These are phyloP conservation scores for Juglanconis juglandina DNA, from an alignment of 2,329 filamentous ascomycete genomes.

Conservation along the genomic window DNA sequence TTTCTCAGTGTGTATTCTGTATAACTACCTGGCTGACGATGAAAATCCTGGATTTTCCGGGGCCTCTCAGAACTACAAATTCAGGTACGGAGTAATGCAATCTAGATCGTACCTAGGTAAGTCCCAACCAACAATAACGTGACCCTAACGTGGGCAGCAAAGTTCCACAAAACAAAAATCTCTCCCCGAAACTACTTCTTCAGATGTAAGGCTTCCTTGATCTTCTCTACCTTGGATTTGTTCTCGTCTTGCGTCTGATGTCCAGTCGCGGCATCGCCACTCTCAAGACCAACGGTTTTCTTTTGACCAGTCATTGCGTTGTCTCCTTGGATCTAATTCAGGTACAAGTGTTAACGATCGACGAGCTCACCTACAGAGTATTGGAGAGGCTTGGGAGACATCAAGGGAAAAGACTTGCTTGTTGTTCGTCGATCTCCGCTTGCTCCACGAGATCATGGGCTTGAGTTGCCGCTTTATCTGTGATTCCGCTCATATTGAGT, in stretches of 20 bases:
- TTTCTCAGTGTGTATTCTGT: no score
- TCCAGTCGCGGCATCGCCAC: neutral
- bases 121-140: no score
- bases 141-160: no score
- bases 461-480: slow-evolving; percentile 9
- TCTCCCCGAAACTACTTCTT: neutral
- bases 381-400: neutral
- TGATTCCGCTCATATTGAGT: slow-evolving; percentile 12
- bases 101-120: no score
- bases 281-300: neutral
- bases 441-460: slow-evolving; percentile 16
- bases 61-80: no score
- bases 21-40: no score
- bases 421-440: slow-evolving; percentile 11
- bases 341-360: no score
- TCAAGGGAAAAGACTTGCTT: slow-evolving; percentile 8
- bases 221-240: slow-evolving; percentile 10
- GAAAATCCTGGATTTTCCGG: no score
- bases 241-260: slow-evolving; percentile 3
- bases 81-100: no score
- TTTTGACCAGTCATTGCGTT: slow-evolving; percentile 8
- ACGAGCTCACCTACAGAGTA: no score
- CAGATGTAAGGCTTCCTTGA: slow-evolving; percentile 14
- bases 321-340: slow-evolving; percentile 6
- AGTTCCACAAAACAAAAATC: no score